Percentiles rank a stretch among this genome's conserved stretches.
Conservation (phyloP, 1,284 basidiomycete species). For the Apiotrichum gracile region DNA sequence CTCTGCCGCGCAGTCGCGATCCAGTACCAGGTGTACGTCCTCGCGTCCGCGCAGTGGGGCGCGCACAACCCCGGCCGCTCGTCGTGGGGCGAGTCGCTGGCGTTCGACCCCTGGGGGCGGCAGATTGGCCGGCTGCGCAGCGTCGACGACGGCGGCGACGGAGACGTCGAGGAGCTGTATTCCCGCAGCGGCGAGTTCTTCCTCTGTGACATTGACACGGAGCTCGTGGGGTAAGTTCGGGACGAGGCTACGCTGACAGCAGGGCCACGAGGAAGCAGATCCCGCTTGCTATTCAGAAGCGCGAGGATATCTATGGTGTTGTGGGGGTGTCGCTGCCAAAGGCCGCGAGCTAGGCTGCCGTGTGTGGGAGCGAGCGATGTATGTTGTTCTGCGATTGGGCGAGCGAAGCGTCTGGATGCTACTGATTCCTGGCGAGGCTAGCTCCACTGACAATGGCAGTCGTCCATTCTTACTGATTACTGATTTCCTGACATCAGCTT, state of each 20-base stretch:
- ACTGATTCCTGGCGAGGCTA: too few relatives aligned
- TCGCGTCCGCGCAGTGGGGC: constrained; percentile 41
- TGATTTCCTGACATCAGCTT: too few relatives aligned
- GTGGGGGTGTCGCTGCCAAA: constrained; percentile 13
- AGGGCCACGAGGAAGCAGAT: constrained; percentile 34
- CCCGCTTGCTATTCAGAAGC: constrained; percentile 39
- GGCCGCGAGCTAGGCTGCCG: too few relatives aligned
- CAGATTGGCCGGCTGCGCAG: constrained; percentile 31
- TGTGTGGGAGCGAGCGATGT: too few relatives aligned
- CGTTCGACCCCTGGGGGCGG: constrained; percentile 39
- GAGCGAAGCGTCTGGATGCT: too few relatives aligned
- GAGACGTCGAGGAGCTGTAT: constrained; percentile 20
- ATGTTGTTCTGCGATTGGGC: background rate
- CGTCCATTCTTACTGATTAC: too few relatives aligned
- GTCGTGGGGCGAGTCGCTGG: constrained; percentile 39
- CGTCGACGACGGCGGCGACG: constrained; percentile 25
- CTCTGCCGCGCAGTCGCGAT: constrained; percentile 34
- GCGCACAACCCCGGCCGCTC: constrained; percentile 28
- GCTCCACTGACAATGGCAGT: too few relatives aligned
- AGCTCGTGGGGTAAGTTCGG: constrained; percentile 22
- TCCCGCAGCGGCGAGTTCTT: constrained; percentile 32
- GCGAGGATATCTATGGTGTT: constrained; percentile 30
- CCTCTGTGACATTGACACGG: constrained; percentile 27
- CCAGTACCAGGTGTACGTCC: constrained; percentile 40
- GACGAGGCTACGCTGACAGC: constrained; percentile 4